phyloP scores from a whole-genome alignment of 306 rosid genomes.

The Crotalaria pallida region DNA sequence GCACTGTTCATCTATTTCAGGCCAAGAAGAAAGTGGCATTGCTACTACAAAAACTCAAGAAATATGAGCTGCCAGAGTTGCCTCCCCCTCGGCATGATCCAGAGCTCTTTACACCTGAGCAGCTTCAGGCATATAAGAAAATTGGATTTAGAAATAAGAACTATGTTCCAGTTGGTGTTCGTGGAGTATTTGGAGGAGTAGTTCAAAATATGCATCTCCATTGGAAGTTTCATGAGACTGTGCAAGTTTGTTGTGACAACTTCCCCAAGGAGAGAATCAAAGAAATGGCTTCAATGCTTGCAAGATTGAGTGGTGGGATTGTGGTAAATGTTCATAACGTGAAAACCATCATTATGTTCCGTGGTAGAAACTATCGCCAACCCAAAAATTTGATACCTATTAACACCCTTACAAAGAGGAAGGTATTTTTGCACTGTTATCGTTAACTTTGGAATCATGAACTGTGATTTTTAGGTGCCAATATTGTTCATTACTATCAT shows the following conservation, averaged over 20 bases:
- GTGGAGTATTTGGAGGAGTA: slow-evolving; percentile 99
- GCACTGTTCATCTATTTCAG: slow-evolving; percentile 37
- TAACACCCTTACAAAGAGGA: slow-evolving; percentile 97
- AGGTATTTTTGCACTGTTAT: slow-evolving; percentile 46
- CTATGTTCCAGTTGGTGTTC: slow-evolving; percentile 95
- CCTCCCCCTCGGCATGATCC: slow-evolving; percentile 90
- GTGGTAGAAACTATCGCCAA: slow-evolving; percentile 95
- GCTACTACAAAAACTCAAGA: slow-evolving; percentile 86
- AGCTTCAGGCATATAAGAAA: slow-evolving; percentile 85
- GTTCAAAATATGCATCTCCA: slow-evolving; percentile 99
- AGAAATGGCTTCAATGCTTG: slow-evolving; percentile 97
- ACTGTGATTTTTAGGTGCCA: background rate
- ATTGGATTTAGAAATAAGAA: slow-evolving; percentile 91
- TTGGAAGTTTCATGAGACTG: slow-evolving; percentile 98
- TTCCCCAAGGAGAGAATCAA: slow-evolving; percentile 94
- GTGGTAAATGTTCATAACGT: slow-evolving; percentile 77
- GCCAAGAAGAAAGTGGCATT: slow-evolving; percentile 96
- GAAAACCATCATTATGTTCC: slow-evolving; percentile 96
- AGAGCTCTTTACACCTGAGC: slow-evolving; percentile 79
- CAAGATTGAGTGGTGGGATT: slow-evolving; percentile 93
- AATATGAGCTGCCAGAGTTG: slow-evolving; percentile 90
- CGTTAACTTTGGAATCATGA: slow-evolving; percentile 6
- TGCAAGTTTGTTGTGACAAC: slow-evolving; percentile 98
- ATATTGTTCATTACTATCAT: background rate
- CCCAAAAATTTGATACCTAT: slow-evolving; percentile 93